Evolutionary conservation across 140 eudicot genomes (phyloP).

Genomic region (Oenanthe javanica): DNA sequence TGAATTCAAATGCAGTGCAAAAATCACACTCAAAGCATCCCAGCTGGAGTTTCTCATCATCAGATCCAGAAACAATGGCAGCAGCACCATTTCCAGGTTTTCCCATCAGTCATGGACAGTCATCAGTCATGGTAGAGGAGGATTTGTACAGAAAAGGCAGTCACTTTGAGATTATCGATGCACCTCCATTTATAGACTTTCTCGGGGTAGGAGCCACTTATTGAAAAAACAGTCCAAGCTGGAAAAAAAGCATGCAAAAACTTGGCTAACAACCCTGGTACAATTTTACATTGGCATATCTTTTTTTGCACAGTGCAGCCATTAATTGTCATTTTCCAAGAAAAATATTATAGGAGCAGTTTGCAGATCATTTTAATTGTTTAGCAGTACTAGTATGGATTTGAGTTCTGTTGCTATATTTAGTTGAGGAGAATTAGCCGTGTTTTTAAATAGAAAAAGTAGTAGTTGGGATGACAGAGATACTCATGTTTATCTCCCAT

Average conservation of each 20-base stretch:
- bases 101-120: neutral
- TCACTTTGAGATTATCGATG: constrained; percentile 18
- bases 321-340: neutral
- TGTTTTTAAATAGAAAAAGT: too few relatives aligned
- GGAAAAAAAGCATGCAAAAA: neutral
- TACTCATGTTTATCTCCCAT: too few relatives aligned
- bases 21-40: constrained; percentile 21
- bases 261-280: neutral
- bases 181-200: constrained; percentile 85
- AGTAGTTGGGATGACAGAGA: too few relatives aligned
- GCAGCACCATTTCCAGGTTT: constrained; percentile 12
- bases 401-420: too few relatives aligned
- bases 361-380: too few relatives aligned
- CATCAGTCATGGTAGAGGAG: neutral
- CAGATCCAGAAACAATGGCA: constrained; percentile 20
- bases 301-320: neutral
- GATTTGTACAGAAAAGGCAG: constrained; percentile 13
- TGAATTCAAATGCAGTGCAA: constrained; percentile 14
- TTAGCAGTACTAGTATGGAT: too few relatives aligned
- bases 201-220: constrained; percentile 90
- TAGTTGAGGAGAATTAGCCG: too few relatives aligned
- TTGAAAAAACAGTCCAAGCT: neutral
- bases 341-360: too few relatives aligned
- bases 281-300: neutral
- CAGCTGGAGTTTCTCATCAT: neutral